Evolutionary conservation across 2,329 filamentous ascomycete species (phyloP).

Genomic region (Pseudophaeomoniella oleicola): DNA sequence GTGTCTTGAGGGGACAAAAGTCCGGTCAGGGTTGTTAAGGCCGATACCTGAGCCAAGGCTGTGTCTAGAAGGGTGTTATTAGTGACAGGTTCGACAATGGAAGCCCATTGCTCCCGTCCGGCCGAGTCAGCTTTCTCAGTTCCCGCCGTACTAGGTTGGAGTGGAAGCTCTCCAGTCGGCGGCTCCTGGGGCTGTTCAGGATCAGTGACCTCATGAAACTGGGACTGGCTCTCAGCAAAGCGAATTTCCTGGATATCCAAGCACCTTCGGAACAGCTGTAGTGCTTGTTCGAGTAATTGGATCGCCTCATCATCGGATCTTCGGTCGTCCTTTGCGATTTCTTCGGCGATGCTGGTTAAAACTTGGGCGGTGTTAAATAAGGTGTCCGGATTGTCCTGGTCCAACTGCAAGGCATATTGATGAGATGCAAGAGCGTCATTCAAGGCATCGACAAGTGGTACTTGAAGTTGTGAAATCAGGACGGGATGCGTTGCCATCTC

Average conservation of each 20-base stretch:
- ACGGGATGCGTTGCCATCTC: constrained; percentile 54
- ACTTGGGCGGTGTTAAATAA: constrained; percentile 61
- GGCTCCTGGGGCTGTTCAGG: constrained; percentile 4
- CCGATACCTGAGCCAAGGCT: constrained; percentile 47
- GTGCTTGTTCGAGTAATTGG: constrained; percentile 42
- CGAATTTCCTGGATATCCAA: constrained; percentile 37
- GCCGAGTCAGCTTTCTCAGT: constrained; percentile 3
- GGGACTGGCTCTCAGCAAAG: constrained; percentile 30
- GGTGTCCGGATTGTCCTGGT: constrained; percentile 50
- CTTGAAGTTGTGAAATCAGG: constrained; percentile 43
- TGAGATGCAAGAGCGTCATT: constrained; percentile 49
- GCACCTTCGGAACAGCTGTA: constrained; percentile 45
- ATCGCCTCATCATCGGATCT: constrained; percentile 31
- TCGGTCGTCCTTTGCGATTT: constrained; percentile 37
- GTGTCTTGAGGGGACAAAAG: constrained; percentile 25
- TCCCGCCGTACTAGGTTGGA: constrained; percentile 10
- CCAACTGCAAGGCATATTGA: constrained; percentile 42
- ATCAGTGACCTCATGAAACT: constrained; percentile 10
- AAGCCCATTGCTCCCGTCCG: constrained; percentile 45
- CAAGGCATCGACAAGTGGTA: constrained; percentile 38
- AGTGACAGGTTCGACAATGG: constrained; percentile 52
- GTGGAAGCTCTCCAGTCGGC: not conserved
- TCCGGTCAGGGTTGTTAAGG: constrained; percentile 36
- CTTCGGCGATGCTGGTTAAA: constrained; percentile 51
- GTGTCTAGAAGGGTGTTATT: constrained; percentile 53